Conservation (phyloP, 1,284 basidiomycete genomes). For the Puccinia triticina region DNA sequence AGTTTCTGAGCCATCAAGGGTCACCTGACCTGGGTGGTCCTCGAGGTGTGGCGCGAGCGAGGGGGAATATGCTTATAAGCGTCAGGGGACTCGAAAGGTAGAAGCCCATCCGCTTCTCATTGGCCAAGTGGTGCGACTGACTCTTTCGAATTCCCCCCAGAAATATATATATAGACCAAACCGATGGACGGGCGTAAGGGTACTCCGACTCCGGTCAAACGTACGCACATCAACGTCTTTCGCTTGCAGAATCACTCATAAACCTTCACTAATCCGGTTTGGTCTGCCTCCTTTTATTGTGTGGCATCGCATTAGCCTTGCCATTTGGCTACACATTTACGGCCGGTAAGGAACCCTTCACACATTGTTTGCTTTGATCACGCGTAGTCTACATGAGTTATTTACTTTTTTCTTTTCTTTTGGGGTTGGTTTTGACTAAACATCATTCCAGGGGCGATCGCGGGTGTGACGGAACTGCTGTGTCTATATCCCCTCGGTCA, state of each 20-base stretch:
- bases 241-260: neutral
- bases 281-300: neutral
- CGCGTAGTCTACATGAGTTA: neutral
- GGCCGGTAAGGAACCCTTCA: constrained; percentile 78
- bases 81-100: too few species aligned
- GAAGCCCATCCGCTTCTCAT: too few species aligned
- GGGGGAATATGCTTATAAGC: too few species aligned
- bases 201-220: constrained; percentile 4
- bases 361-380: neutral
- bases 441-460: constrained; percentile 14
- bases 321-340: constrained; percentile 85
- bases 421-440: neutral
- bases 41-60: too few species aligned
- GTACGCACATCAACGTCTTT: neutral
- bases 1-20: too few species aligned
- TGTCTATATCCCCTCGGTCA: constrained; percentile 88
- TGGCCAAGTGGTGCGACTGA: too few species aligned
- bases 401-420: neutral
- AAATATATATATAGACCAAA: neutral
- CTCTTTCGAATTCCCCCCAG: neutral
- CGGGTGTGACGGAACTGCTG: constrained; percentile 74
- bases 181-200: constrained; percentile 7
- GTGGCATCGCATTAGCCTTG: constrained; percentile 65
- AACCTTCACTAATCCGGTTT: neutral
- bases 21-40: too few species aligned